phyloP scores from a whole-genome alignment of 768 basidiomycete genomes.

The Calocybe indica region DNA sequence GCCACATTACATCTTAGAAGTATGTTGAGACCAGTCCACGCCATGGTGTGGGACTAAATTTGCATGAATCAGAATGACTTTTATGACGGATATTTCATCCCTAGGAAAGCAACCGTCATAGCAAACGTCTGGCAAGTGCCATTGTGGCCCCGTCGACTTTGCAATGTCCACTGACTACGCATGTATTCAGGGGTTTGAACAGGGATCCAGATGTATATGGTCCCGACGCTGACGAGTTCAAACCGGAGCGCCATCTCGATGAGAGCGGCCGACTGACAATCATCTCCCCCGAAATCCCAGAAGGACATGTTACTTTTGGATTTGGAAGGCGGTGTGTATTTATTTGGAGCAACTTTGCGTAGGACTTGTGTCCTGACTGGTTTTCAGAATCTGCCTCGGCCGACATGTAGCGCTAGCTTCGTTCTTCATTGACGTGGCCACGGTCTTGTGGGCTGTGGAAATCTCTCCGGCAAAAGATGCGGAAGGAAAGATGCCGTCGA shows the following conservation, averaged over 20 bases:
- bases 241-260: conserved; percentile 14
- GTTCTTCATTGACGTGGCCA: conserved; percentile 6
- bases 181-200: conserved; percentile 12
- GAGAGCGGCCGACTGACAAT: not conserved
- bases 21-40: not conserved
- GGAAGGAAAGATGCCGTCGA: conserved; percentile 1
- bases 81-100: conserved; percentile 1
- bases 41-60: not conserved
- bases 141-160: conserved; percentile 14
- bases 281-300: not conserved
- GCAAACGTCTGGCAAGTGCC: not conserved
- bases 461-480: conserved; percentile 2
- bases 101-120: conserved; percentile 1
- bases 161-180: conserved; percentile 5
- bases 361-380: not conserved
- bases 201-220: conserved; percentile 14
- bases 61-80: not conserved
- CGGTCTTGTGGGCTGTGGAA: conserved; percentile 1
- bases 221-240: conserved; percentile 13
- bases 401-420: conserved; percentile 4
- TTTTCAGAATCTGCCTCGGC: conserved; percentile 6
- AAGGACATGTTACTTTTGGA: conserved; percentile 4
- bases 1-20: not conserved
- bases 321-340: conserved; percentile 5
- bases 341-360: no score